phyloP scores from a whole-genome alignment of 176 grass and related monocot genomes.

The Carex myosuroides region DNA sequence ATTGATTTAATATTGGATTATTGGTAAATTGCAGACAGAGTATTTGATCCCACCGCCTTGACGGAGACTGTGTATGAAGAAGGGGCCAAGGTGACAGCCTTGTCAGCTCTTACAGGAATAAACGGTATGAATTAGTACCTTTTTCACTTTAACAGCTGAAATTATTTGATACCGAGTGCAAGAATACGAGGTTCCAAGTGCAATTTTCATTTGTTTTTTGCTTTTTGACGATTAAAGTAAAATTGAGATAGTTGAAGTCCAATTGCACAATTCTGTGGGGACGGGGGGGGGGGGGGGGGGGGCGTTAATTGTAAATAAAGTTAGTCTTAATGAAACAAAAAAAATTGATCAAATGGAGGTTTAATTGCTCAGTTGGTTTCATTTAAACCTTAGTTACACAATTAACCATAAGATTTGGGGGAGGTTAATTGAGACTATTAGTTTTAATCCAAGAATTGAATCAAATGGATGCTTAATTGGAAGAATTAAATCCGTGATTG shows the following conservation, averaged over 20 bases:
- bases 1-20: conserved; percentile 5
- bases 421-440: background rate
- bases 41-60: conserved; percentile 32
- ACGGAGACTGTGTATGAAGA: conserved; percentile 73
- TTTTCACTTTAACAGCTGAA: background rate
- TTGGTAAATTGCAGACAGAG: conserved; percentile 29
- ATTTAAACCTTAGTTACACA: too few species aligned
- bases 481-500: background rate
- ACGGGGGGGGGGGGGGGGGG: too few species aligned
- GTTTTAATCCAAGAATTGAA: background rate
- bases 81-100: conserved; percentile 57
- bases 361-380: background rate
- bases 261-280: too few species aligned
- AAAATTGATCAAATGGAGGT: background rate
- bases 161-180: too few species aligned
- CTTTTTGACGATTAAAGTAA: background rate
- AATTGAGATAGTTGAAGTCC: background rate
- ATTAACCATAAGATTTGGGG: background rate
- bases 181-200: background rate
- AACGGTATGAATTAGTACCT: conserved; percentile 30
- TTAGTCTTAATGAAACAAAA: too few species aligned
- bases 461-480: background rate
- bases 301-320: too few species aligned
- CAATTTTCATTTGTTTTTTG: background rate
- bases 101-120: conserved; percentile 49